Base-by-base conservation (phyloP, 169 alveolate genomes). In the Cryptosporidium meleagridis region DNA sequence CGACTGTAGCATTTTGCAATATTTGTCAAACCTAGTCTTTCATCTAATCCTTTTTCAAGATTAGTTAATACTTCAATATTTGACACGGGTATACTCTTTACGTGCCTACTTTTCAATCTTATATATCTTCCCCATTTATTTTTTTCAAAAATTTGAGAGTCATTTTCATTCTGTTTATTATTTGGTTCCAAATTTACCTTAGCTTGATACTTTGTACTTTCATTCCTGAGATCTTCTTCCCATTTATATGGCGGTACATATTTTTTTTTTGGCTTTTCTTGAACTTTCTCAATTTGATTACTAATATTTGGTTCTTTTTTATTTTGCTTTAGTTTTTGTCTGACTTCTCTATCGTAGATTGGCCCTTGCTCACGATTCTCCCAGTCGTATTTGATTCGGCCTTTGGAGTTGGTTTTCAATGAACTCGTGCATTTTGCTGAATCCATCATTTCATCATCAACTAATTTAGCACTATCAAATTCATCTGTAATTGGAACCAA, bases 361-460 rank as follows among this genome's bases (percentile, higher is more conserved):
- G 89, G 89, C 1, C 89, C 89, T 67, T 80, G 89, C 21, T 80
- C 89, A 62, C 89, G 73, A 23, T 62, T 80, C 62, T 80, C 69
- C 89, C 89, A 80, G 9, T 80, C 89, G 29, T 80, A 80, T 18
- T 41, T 35, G 3, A 48, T 44, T 29, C 26, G 23, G 59, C 23
- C 2, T 23, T 45, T 70, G 2, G 52, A n/a, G 26, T 59, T 58
- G 9, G 51, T 26, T 1, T 18, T 71, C n/a, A 26, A 26, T 51
- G 69, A 26, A 3, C 21, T 29, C 4, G 12, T 14, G 3, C 10
- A 14, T 33, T 29, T 29, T 4, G 21, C 21, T 4, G 45, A 61
- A 61, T 61, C 23, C 12, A 51, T 23, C 33, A 37, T 71, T 71
- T 44, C 85, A 8, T 51, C 85, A 21, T 31, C 21, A 8, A 35